These are phyloP conservation scores for Fomitopsis pinicola DNA, from an alignment of 1,284 basidiomycete genomes.

Conservation along the genomic window DNA sequence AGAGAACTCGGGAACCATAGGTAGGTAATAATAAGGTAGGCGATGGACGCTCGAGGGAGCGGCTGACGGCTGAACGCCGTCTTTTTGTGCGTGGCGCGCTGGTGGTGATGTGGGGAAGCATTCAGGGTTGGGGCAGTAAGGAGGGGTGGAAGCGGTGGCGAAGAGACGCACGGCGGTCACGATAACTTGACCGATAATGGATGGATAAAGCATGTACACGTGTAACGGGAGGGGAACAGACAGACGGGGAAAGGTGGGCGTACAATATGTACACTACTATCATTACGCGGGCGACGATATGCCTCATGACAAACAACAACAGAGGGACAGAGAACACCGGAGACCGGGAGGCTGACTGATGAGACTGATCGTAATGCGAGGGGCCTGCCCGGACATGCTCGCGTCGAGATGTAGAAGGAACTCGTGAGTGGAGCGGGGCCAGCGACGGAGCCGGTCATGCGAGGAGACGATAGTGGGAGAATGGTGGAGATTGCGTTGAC, in stretches of 20 bases:
- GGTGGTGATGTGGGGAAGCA: not conserved
- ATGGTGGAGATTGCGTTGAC: not conserved
- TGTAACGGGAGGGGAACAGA: not conserved
- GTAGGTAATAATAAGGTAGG: not conserved
- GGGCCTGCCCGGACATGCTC: not conserved
- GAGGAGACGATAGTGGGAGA: not conserved
- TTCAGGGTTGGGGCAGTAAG: not conserved
- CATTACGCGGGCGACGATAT: not conserved
- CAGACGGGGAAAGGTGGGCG: not conserved
- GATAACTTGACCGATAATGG: not conserved
- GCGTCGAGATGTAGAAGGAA: not conserved
- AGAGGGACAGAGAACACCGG: not conserved
- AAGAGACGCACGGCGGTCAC: not conserved
- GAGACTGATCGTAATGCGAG: not conserved
- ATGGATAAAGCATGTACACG: not conserved
- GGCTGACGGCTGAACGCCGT: conserved; percentile 8
- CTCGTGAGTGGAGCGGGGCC: not conserved
- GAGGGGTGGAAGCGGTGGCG: not conserved
- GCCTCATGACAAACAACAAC: not conserved
- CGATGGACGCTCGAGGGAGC: conserved; percentile 1
- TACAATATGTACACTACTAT: conserved; percentile 1
- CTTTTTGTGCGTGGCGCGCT: conserved; percentile 1
- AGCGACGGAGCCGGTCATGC: not conserved
- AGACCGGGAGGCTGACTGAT: not conserved
- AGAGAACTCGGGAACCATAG: not conserved